Base-by-base conservation (phyloP, 352 stramenopile genomes). In the Globisporangium ultimum region DNA sequence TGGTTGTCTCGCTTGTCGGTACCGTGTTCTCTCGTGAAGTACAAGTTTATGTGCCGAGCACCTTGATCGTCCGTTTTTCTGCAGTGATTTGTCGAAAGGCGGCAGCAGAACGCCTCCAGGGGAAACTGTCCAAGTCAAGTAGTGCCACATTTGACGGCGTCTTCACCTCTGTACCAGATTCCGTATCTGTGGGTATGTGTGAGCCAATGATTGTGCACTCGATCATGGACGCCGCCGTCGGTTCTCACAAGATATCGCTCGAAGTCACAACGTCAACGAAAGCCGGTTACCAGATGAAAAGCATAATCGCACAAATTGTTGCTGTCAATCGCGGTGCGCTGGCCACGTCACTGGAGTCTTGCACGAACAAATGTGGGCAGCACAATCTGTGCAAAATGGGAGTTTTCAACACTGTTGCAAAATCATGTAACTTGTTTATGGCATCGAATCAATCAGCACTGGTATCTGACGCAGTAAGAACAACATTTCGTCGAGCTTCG, bases 341-440 rank as follows among this genome's bases (percentile, higher is more conserved):
- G 28, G 7, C 8, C 15, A 18, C 84, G 11, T 62, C 68, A 3
- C 61, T 62, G 11, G 69, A 83, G 0, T 28, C 55, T 18, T 88
- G 78, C 38, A 63, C 78, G 24, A 63, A 66, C 28, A 57, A 63
- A 4, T 88, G 78, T 38, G 53, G 42, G 18, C 24, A 64, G n/a
- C 73, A 88, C 46, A 64, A 68, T 34, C 57, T 88, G 15, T 88
- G 78, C 42, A 71, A 74, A 43, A 57, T 76, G 55, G 74, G 70
- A 3, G 47, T 81, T 8, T 60, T 76, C 43, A 76, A 70, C 34
- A 74, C 32, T 40, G 50, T 21, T 7, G 60, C 69, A 0, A 73
- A 61, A 20, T 62, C 70, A 10, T 88, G 78, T 53, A 79, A 59
- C 20, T 40, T 88, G 10, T 86, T 69, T 20, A 86, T 84, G 75